Conservation (phyloP, 257 asterid genomes). For the Ajuga chamaepitys region DNA sequence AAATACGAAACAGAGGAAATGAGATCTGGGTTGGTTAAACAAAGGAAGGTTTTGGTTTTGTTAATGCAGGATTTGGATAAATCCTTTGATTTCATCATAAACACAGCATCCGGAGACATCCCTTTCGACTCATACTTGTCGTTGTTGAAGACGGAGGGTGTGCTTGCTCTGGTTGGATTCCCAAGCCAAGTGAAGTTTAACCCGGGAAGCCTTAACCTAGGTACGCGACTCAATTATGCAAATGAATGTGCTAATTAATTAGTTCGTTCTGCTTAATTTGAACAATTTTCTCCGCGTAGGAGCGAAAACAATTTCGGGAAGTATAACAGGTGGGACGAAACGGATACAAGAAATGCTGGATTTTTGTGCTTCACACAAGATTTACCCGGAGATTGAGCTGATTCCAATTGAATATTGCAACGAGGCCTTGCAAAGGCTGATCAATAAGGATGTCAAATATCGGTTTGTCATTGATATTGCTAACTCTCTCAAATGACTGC, state of each 20-base stretch:
- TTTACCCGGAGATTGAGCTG: conserved; percentile 71
- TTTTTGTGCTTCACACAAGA: conserved; percentile 75
- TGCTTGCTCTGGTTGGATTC: conserved; percentile 70
- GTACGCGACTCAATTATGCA: conserved; percentile 23
- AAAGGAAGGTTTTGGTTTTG: too few species aligned
- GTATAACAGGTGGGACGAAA: conserved; percentile 75
- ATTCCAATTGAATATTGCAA: conserved; percentile 66
- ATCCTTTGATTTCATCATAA: conserved; percentile 72
- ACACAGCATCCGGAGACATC: conserved; percentile 68
- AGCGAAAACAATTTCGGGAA: conserved; percentile 55
- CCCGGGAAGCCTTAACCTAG: conserved; percentile 39
- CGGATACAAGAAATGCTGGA: conserved; percentile 79
- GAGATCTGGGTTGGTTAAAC: too few species aligned
- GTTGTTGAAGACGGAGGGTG: conserved; percentile 62
- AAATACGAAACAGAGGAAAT: not conserved
- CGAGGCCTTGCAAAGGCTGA: conserved; percentile 72
- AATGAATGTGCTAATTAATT: not conserved
- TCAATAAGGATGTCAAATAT: conserved; percentile 78
- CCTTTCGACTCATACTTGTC: conserved; percentile 60
- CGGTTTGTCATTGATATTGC: conserved; percentile 85
- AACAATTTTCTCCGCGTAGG: conserved; percentile 25
- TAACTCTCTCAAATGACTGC: conserved; percentile 55
- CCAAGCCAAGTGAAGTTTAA: conserved; percentile 70
- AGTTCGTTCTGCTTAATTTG: not conserved
- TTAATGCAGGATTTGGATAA: conserved; percentile 53